A percentile compares a stretch with the other conserved stretches of the same genome.
These are phyloP conservation scores for Cytauxzoon felis DNA, from an alignment of 169 alveolate genomes.

Conservation along the genomic window DNA sequence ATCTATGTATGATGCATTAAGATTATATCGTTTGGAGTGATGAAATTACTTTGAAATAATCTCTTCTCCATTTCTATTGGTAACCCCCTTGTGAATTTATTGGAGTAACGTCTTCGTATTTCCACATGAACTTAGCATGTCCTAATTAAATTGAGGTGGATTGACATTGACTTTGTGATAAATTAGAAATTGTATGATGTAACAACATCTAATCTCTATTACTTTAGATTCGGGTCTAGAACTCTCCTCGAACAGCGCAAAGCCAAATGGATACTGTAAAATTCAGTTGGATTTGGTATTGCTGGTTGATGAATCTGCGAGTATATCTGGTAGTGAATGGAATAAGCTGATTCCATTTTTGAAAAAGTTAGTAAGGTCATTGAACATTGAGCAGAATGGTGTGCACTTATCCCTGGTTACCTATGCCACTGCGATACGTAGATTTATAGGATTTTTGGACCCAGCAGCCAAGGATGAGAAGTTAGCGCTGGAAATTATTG, in stretches of 20 bases:
- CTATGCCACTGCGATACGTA: conserved; percentile 34
- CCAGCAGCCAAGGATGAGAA: conserved; percentile 14
- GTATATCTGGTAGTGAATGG: conserved; percentile 45
- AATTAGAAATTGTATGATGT: too few relatives aligned
- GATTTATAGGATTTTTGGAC: conserved; percentile 26
- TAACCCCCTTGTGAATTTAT: too few relatives aligned
- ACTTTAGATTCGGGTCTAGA: too few relatives aligned
- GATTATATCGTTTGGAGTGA: too few relatives aligned
- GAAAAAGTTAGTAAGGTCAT: conserved; percentile 16
- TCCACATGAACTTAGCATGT: too few relatives aligned
- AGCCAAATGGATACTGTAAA: conserved; percentile 25
- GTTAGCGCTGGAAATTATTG: conserved; percentile 23
- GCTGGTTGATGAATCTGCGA: conserved; percentile 58
- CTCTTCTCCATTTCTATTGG: too few relatives aligned
- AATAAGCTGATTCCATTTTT: conserved; percentile 35
- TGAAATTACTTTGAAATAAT: too few relatives aligned
- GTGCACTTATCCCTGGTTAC: conserved; percentile 50
- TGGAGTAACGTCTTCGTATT: too few relatives aligned
- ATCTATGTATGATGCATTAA: too few relatives aligned
- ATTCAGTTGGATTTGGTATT: conserved; percentile 47
- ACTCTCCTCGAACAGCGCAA: not conserved
- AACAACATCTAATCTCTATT: too few relatives aligned
- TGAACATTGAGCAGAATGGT: conserved; percentile 32
- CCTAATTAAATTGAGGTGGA: too few relatives aligned
- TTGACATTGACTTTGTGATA: too few relatives aligned